Evolutionary conservation across 2,329 filamentous ascomycete genomes (phyloP), one percentile per base, ranked within the genome.

Genomic region (Diaporthe sp.): DNA sequence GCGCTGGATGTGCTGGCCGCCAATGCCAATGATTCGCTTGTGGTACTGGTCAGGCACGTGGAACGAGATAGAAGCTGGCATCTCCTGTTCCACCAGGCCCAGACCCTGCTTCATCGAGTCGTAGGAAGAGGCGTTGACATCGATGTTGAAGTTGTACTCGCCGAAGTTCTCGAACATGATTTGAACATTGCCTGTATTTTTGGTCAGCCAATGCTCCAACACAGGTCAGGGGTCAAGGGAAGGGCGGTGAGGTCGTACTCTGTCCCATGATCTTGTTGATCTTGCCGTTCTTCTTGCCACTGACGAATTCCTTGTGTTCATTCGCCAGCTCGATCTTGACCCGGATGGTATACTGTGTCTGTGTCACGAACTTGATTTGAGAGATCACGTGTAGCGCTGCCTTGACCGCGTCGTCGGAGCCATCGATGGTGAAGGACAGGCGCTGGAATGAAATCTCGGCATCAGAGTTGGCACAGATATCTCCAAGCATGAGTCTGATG

Each of bases 191-290:
- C 92, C 92, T 92, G 74, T 78, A 49, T 76, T 73, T 34, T 53
- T 55, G 67, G 72, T 82, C 75, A 84, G 80, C 47, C 25, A 55
- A 37, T 57, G 31, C 31, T 39, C 42, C 79, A 68, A 77, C 75
- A 39, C 49, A 61, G 8, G 13, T 8, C 31, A 37, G 28, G 44
- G 10, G 34, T 20, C 17, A 10, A 22, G 4, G 17, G 9, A 37
- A 9, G 67, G 42, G 7, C 20, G 13, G 57, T n/a, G 76, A 80
- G 55, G 78, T 22, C 88, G 79, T 85, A 91, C 96, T 98, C 85
- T 98, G 96, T 34, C 96, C 97, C 97, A 99, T 99, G 82, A 99
- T 99, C 89, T 99, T 99, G 89, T 99, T 99, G 85, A 99, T 99
- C 87, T 99, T 99, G 85, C 97, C 97, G 81, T 99, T 99, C 89